phyloP scores from a whole-genome alignment of 495 filamentous ascomycete genomes.

The Daldinia bambusicola region DNA sequence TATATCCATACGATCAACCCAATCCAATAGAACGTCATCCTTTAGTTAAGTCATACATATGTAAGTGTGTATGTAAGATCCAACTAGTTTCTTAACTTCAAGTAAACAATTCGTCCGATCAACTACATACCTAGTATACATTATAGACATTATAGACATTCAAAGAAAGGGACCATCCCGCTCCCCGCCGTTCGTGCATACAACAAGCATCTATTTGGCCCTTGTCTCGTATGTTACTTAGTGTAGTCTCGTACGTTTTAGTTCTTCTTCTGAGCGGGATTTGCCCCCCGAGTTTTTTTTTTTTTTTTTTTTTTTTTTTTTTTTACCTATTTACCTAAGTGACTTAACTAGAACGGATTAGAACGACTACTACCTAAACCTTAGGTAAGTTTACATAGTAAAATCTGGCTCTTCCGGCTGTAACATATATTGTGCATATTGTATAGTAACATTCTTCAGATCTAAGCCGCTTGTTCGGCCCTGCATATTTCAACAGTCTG shows the following conservation, averaged over 20 bases:
- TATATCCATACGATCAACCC: conserved; percentile 4
- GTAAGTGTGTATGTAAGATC: conserved; percentile 6
- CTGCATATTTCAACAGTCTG: conserved; percentile 12
- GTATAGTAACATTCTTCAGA: conserved; percentile 1
- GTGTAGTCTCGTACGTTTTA: conserved; percentile 7
- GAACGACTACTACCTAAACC: no score
- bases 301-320: no score
- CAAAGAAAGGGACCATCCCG: neutral
- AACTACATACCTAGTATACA: neutral
- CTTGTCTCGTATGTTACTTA: conserved; percentile 7
- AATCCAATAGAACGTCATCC: neutral
- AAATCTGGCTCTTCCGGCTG: conserved; percentile 2
- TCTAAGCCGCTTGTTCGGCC: conserved; percentile 13
- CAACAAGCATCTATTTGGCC: neutral
- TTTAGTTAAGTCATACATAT: neutral
- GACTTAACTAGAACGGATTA: no score
- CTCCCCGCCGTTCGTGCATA: conserved; percentile 4
- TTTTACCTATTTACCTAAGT: no score
- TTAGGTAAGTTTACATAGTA: neutral
- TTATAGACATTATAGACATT: neutral
- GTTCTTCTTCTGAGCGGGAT: neutral
- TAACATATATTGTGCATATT: no score
- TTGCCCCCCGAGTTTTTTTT: conserved; percentile 6
- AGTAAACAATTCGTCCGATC: neutral
- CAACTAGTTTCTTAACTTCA: neutral